Evolutionary conservation across 768 basidiomycete genomes (phyloP), one percentile per base, ranked within the genome.

Genomic region (Mycena galopus): DNA sequence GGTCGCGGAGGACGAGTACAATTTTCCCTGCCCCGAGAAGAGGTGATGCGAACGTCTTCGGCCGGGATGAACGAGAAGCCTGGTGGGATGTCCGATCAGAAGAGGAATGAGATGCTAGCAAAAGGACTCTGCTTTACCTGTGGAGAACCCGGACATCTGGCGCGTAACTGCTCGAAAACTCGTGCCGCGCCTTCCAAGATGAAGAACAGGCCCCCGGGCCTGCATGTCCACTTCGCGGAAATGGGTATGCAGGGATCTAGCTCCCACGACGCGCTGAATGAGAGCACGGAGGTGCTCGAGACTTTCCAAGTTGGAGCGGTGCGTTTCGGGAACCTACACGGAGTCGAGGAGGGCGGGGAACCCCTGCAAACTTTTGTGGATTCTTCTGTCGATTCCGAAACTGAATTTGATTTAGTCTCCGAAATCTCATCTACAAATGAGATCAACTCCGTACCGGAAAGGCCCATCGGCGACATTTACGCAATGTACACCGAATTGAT

Each of bases 111-210:
- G 47, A 29, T 72, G n/a, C 55, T 72, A 0, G 71, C 71, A 1
- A 57, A 67, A 25, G 61, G 56, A 12, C 44, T 67, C 0, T 72
- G 71, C 25, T 67, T 72, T 17, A 58, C 27, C 9, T 72, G 71
- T 23, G 66, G 30, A 14, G 60, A 72, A 25, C 23, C 65, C 0
- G 60, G 53, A 0, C 71, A 72, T 58, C 9, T 72, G 39, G 51
- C 65, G 4, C 66, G 67, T 1, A 68, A 73, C 27, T 73, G 72
- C 57, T 62, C 72, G 3, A 64, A 64, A 11, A 39, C 4, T 0
- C 58, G 25, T 0, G 12, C 11, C 0, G 50, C 59, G 0, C 25
- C 60, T 50, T 73, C 66, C 0, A 69, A 68, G 19, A 35, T 50
- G 44, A 57, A 63, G 35, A 61, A 53, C 2, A 73, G 65, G 19